Conservation (phyloP, 2,329 filamentous ascomycete genomes). For the Hymenoscyphus linearis region DNA sequence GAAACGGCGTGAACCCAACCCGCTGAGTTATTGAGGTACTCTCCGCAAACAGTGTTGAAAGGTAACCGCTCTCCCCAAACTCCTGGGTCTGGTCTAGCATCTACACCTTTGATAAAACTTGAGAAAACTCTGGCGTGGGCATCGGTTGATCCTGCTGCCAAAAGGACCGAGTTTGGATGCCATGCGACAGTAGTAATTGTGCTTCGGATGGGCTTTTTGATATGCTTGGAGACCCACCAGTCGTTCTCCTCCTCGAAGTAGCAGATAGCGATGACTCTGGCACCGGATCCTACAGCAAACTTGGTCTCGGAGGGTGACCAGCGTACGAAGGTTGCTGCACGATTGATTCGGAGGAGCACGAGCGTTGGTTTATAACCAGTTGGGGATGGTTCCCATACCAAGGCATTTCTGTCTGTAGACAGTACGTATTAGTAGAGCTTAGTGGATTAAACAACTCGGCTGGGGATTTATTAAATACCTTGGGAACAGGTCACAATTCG, state of each 20-base stretch:
- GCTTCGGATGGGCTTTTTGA: constrained; percentile 98
- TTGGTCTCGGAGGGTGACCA: constrained; percentile 97
- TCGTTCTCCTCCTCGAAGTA: constrained; percentile 99
- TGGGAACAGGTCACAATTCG: constrained; percentile 98
- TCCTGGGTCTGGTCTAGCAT: constrained; percentile 76
- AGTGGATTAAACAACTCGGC: no score
- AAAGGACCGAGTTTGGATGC: constrained; percentile 95
- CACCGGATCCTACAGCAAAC: constrained; percentile 94
- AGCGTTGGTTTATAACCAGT: constrained; percentile 94
- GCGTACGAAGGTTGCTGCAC: constrained; percentile 91
- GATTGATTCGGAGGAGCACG: constrained; percentile 93
- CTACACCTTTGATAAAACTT: constrained; percentile 92
- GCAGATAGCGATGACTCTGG: constrained; percentile 91
- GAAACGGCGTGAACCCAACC: constrained; percentile 93
- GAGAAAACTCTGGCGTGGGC: constrained; percentile 94
- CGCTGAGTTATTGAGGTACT: constrained; percentile 91
- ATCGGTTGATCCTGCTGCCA: constrained; percentile 94
- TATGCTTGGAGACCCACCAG: constrained; percentile 99
- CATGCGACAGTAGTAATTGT: constrained; percentile 93
- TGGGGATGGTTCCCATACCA: constrained; percentile 95
- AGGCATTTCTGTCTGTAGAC: constrained; percentile 79
- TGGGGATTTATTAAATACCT: constrained; percentile 47
- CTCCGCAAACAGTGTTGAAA: constrained; percentile 97
- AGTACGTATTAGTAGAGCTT: constrained; percentile 8
- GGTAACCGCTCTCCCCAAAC: constrained; percentile 94